Percentiles rank a stretch among this genome's conserved stretches.
Conservation (phyloP, 345 rosid genomes). For the Acer yangbiense region DNA sequence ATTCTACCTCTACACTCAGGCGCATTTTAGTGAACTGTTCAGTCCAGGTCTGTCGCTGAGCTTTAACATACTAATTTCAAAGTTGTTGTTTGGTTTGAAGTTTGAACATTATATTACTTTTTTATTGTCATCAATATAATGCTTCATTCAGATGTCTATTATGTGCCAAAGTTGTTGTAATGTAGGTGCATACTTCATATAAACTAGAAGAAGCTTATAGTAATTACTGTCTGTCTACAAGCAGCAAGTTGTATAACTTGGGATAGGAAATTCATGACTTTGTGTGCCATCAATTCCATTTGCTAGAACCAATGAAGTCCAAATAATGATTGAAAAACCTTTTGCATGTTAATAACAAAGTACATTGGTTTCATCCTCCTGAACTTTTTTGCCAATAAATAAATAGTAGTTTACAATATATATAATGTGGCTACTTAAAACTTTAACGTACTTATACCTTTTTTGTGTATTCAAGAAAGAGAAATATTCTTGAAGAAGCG, state of each 20-base stretch:
- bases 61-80: constrained; percentile 1
- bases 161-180: too few species aligned
- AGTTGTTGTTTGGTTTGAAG: neutral
- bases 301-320: neutral
- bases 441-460: neutral
- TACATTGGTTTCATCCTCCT: neutral
- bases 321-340: neutral
- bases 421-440: neutral
- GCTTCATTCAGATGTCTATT: too few species aligned
- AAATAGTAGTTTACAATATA: neutral
- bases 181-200: neutral
- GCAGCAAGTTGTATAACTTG: too few species aligned
- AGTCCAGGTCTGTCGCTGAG: constrained; percentile 59
- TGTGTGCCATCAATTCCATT: neutral
- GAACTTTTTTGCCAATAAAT: neutral
- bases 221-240: neutral
- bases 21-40: constrained; percentile 82
- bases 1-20: constrained; percentile 55
- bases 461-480: neutral
- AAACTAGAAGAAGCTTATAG: too few species aligned
- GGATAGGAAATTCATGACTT: too few species aligned
- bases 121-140: too few species aligned
- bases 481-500: neutral
- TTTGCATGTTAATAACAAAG: neutral
- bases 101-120: too few species aligned